Evolutionary conservation across 163 green algal species (phyloP).

Genomic region (Scenedesmus sp.): DNA sequence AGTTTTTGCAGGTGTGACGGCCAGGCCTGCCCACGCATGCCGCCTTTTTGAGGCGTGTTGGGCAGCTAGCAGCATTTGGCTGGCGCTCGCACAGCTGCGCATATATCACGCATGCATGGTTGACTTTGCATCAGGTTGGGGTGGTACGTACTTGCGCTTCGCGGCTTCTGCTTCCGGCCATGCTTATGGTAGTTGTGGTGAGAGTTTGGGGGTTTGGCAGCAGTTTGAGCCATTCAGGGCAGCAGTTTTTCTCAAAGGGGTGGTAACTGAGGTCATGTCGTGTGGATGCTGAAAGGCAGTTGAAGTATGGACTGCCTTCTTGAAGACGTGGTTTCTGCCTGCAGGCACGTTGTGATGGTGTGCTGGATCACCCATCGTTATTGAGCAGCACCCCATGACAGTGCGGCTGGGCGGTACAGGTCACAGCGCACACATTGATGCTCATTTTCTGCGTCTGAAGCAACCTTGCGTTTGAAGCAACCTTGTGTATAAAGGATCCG

Average conservation of each 20-base stretch:
- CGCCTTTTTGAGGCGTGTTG: constrained; percentile 38
- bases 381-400: too few species aligned
- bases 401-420: too few species aligned
- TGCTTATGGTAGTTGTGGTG: background rate
- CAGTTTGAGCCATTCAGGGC: background rate
- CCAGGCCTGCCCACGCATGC: background rate
- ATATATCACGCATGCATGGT: background rate
- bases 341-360: too few species aligned
- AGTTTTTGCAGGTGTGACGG: constrained; percentile 38
- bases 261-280: background rate
- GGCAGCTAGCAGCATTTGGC: background rate
- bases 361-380: too few species aligned
- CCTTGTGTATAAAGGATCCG: too few species aligned
- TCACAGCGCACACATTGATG: too few species aligned
- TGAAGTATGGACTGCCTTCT: too few species aligned
- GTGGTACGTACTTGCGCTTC: background rate
- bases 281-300: background rate
- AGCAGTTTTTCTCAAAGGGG: background rate
- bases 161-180: background rate
- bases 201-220: background rate
- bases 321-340: too few species aligned
- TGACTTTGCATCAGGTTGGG: background rate
- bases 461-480: too few species aligned
- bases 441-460: too few species aligned
- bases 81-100: background rate